A percentile compares a stretch with the other conserved stretches of the same genome.
phyloP scores from a whole-genome alignment of 1,284 basidiomycete genomes.

The Microbotryum violaceum region DNA sequence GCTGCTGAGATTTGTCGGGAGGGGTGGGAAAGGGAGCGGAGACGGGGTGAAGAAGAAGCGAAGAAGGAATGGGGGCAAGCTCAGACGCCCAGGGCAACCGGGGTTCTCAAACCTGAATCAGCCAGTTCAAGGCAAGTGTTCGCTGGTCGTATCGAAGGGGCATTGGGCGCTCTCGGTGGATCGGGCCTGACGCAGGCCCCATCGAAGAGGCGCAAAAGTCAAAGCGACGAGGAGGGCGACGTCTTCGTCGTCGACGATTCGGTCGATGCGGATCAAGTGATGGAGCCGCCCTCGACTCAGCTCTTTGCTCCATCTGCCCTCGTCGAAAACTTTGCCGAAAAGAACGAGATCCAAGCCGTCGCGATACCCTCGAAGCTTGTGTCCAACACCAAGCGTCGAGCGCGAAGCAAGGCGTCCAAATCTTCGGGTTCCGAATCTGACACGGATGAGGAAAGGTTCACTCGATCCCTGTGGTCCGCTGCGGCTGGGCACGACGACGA shows the following conservation, averaged over 20 bases:
- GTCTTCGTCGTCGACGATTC: not conserved
- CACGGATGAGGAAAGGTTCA: constrained; percentile 1
- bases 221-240: not conserved
- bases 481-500: constrained; percentile 6
- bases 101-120: constrained; percentile 10
- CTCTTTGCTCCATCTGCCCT: constrained; percentile 12
- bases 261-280: not conserved
- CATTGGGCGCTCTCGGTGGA: no score
- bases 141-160: not conserved
- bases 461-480: constrained; percentile 6
- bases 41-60: not conserved
- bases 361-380: not conserved
- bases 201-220: no score
- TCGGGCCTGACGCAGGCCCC: no score
- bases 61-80: not conserved
- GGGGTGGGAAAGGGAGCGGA: not conserved
- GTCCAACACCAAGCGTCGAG: not conserved
- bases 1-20: not conserved
- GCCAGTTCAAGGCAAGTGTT: not conserved
- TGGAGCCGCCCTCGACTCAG: constrained; percentile 18
- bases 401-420: constrained; percentile 6
- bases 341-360: not conserved
- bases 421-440: no score
- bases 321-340: not conserved
- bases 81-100: constrained; percentile 9